A percentile compares a stretch with the other conserved stretches of the same genome.
Conservation (phyloP, 768 basidiomycete genomes). For the Floccularia luteovirens region DNA sequence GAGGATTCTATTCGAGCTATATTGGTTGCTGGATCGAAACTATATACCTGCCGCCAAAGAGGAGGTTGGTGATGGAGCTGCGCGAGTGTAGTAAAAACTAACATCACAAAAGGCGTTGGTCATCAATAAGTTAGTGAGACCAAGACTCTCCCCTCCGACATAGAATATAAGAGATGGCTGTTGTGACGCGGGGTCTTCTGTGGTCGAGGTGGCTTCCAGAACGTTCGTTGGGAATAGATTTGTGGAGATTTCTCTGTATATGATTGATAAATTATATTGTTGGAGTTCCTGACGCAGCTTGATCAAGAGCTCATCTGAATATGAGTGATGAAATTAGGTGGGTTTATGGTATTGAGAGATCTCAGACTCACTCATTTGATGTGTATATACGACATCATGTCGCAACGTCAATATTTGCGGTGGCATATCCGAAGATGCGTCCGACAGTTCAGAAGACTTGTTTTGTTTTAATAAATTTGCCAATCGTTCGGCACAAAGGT, state of each 20-base stretch:
- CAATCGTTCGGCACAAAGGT: conserved; percentile 33
- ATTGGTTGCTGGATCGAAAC: conserved; percentile 58
- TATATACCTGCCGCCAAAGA: conserved; percentile 62
- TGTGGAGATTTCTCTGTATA: conserved; percentile 27
- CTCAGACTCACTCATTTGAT: conserved; percentile 45
- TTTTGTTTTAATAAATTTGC: conserved; percentile 7
- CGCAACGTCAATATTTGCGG: conserved; percentile 47
- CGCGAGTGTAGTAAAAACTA: conserved; percentile 10
- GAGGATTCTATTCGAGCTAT: conserved; percentile 49
- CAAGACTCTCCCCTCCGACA: conserved; percentile 75
- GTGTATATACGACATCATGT: conserved; percentile 74
- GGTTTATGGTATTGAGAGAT: neutral
- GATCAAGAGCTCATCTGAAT: conserved; percentile 26
- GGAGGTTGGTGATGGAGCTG: neutral
- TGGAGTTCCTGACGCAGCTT: conserved; percentile 18
- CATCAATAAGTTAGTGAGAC: conserved; percentile 80
- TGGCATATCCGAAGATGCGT: too few relatives aligned
- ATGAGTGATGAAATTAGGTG: conserved; percentile 1
- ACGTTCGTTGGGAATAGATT: conserved; percentile 6
- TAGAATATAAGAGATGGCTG: conserved; percentile 29
- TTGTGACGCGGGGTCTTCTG: conserved; percentile 2
- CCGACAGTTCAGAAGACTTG: conserved; percentile 4
- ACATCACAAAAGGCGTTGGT: conserved; percentile 66
- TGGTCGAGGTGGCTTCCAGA: conserved; percentile 1
- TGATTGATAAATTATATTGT: conserved; percentile 15